A percentile compares a stretch with the other conserved stretches of the same genome.
Conservation (phyloP, 441 rosid species). For the Populus hybrid region DNA sequence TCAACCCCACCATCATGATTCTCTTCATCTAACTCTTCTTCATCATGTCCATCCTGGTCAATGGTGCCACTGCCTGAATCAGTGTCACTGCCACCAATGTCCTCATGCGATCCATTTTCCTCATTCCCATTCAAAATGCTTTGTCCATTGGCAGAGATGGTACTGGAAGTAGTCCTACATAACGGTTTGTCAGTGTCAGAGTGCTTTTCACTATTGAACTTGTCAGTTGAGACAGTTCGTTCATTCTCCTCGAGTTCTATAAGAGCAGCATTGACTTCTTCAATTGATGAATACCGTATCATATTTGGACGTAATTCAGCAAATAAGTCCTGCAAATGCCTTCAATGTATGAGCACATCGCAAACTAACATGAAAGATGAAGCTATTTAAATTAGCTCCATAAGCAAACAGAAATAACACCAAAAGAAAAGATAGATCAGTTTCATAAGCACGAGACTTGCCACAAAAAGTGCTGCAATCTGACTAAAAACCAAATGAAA, state of each 20-base stretch:
- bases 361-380: neutral
- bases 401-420: neutral
- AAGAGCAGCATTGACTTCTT: slow-evolving; percentile 83
- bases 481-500: neutral
- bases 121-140: slow-evolving; percentile 47
- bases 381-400: neutral
- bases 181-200: slow-evolving; percentile 60
- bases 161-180: slow-evolving; percentile 33
- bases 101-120: slow-evolving; percentile 70
- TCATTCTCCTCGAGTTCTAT: slow-evolving; percentile 83
- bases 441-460: too few relatives aligned
- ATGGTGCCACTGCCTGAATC: slow-evolving; percentile 86
- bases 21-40: slow-evolving; percentile 78
- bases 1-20: slow-evolving; percentile 36
- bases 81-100: slow-evolving; percentile 58
- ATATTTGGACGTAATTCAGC: slow-evolving; percentile 90
- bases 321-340: slow-evolving; percentile 74
- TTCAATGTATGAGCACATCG: slow-evolving; percentile 24
- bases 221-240: slow-evolving; percentile 52
- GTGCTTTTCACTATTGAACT: slow-evolving; percentile 55
- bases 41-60: slow-evolving; percentile 47
- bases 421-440: too few relatives aligned
- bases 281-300: slow-evolving; percentile 68
- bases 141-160: slow-evolving; percentile 51
- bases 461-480: neutral